These are phyloP conservation scores for Sindora glabra DNA, from an alignment of 306 rosid genomes.

Conservation along the genomic window DNA sequence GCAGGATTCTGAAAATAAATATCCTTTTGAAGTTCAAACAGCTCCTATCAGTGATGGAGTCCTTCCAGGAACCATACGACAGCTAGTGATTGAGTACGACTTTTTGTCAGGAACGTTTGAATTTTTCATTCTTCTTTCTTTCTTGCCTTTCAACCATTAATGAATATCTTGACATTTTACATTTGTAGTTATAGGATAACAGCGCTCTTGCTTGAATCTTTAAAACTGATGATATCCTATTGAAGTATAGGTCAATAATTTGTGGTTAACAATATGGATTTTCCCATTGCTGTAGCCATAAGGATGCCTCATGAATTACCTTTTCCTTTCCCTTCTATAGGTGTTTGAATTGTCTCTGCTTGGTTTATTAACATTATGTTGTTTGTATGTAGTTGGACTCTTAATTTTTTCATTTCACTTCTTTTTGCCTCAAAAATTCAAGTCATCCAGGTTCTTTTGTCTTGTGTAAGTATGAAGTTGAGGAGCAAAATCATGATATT, in stretches of 20 bases:
- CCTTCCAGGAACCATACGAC: conserved; percentile 83
- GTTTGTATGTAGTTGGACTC: background rate
- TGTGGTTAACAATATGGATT: too few species aligned
- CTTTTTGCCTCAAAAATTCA: background rate
- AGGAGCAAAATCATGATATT: too few species aligned
- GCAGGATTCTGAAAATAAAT: conserved; percentile 13
- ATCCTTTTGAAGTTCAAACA: conserved; percentile 77
- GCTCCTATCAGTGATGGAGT: conserved; percentile 68
- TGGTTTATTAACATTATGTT: background rate
- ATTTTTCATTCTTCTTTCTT: background rate
- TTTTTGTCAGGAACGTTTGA: background rate
- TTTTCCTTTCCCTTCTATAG: background rate
- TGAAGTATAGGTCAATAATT: background rate
- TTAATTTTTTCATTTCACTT: background rate
- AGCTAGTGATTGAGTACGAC: conserved; percentile 68
- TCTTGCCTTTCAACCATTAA: background rate
- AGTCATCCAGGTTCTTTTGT: background rate
- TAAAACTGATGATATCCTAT: background rate
- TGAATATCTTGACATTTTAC: background rate
- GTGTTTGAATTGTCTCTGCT: conserved; percentile 8
- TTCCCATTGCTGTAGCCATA: background rate
- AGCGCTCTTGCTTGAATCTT: background rate
- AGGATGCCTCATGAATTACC: background rate
- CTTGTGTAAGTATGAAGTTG: too few species aligned
- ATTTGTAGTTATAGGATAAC: background rate